Evolutionary conservation across 2,329 filamentous ascomycete species (phyloP).

Genomic region (Neofusicoccum laricinum): DNA sequence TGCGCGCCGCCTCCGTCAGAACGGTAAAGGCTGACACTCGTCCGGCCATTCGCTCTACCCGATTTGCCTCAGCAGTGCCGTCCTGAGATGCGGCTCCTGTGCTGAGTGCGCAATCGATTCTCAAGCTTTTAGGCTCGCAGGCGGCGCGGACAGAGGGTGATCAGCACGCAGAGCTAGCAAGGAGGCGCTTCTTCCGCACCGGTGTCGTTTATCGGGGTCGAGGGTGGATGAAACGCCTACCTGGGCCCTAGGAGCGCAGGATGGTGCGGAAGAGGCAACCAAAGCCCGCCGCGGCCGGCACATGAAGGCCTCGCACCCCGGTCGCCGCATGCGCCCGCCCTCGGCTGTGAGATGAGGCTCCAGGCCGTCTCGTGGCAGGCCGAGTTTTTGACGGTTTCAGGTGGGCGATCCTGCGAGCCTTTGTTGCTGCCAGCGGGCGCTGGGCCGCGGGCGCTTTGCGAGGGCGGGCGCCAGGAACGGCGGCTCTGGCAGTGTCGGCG

Average conservation of each 20-base stretch:
- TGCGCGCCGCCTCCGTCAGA: not conserved
- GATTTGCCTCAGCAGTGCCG: not conserved
- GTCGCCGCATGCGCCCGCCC: conserved; percentile 9
- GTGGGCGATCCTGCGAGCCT: conserved; percentile 14
- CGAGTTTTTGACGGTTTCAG: conserved; percentile 16
- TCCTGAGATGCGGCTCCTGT: conserved; percentile 9
- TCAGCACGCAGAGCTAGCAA: conserved; percentile 11
- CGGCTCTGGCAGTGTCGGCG: not conserved
- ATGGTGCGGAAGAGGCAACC: conserved; percentile 13
- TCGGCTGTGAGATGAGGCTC: conserved; percentile 14
- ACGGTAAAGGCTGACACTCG: conserved; percentile 1
- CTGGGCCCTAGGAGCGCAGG: not conserved
- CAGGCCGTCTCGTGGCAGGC: conserved; percentile 8
- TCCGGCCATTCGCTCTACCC: not conserved
- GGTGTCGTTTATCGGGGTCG: conserved; percentile 10
- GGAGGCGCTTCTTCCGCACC: conserved; percentile 6
- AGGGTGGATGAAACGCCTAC: conserved; percentile 3
- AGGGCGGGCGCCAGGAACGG: not conserved
- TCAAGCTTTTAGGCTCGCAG: conserved; percentile 10
- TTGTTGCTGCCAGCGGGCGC: not conserved
- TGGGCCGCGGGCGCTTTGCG: not conserved
- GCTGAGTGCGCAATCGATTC: not conserved
- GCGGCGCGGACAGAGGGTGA: conserved; percentile 2
- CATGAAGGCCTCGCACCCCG: conserved; percentile 4
- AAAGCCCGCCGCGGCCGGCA: conserved; percentile 2